Conservation (phyloP, 306 rosid species). For the Ziziphus jujuba region DNA sequence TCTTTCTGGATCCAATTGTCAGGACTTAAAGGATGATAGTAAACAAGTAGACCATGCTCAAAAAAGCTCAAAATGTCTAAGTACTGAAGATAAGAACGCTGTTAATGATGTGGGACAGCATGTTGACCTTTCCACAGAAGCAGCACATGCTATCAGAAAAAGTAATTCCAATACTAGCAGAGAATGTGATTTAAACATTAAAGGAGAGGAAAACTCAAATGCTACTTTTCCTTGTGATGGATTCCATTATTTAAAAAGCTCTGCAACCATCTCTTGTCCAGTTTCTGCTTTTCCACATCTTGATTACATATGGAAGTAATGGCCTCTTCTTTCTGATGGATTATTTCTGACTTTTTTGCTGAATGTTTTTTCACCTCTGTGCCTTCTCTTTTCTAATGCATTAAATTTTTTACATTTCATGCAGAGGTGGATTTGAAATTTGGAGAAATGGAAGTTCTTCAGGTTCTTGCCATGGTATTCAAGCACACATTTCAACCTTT, state of each 20-base stretch:
- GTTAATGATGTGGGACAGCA: conserved; percentile 1
- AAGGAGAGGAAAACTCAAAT: background rate
- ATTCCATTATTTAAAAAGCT: conserved; percentile 8
- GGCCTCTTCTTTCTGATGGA: conserved; percentile 5
- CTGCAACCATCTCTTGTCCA: background rate
- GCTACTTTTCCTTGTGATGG: conserved; percentile 14
- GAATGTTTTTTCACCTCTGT: background rate
- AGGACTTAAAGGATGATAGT: conserved; percentile 17
- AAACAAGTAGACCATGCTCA: background rate
- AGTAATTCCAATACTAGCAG: background rate
- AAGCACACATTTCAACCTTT: conserved; percentile 39
- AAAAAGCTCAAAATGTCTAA: conserved; percentile 14
- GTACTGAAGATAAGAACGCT: background rate
- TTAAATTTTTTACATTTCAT: conserved; percentile 7
- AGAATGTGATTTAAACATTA: background rate
- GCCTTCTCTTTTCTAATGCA: conserved; percentile 1
- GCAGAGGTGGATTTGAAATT: conserved; percentile 45
- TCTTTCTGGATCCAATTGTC: background rate
- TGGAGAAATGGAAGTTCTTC: conserved; percentile 4
- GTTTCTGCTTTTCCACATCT: conserved; percentile 9
- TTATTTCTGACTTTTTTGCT: background rate
- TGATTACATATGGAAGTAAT: conserved; percentile 37
- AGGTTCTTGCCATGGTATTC: conserved; percentile 30
- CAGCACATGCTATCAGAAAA: background rate
- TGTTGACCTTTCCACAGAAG: conserved; percentile 8